Conservation (phyloP, 176 grass and related monocot genomes). For the Puccinellia tenuiflora region DNA sequence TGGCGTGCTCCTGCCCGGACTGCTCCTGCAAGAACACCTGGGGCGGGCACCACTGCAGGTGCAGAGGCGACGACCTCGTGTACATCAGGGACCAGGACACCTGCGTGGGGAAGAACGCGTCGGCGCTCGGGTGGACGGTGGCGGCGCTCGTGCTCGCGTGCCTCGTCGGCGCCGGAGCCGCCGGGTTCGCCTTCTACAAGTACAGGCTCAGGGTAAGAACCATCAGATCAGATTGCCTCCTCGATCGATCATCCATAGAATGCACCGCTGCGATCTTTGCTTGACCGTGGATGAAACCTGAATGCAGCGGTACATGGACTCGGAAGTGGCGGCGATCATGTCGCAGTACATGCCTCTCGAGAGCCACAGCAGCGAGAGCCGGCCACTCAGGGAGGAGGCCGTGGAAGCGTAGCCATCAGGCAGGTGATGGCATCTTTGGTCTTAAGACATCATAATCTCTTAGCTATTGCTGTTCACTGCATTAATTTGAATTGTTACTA, state of each 20-base stretch:
- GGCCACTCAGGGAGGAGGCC: slow-evolving; percentile 48
- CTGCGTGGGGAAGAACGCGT: slow-evolving; percentile 66
- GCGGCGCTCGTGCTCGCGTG: slow-evolving; percentile 48
- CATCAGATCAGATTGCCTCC: too few relatives aligned
- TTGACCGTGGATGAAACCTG: too few relatives aligned
- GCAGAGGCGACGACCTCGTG: slow-evolving; percentile 39
- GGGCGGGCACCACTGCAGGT: slow-evolving; percentile 76
- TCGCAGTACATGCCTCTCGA: slow-evolving; percentile 89
- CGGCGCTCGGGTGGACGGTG: slow-evolving; percentile 43
- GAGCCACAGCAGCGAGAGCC: slow-evolving; percentile 40
- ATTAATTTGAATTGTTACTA: not conserved
- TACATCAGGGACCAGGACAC: slow-evolving; percentile 69
- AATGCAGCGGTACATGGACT: slow-evolving; percentile 85
- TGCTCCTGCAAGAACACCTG: slow-evolving; percentile 78
- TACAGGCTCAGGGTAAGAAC: slow-evolving; percentile 79
- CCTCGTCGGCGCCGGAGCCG: slow-evolving; percentile 30
- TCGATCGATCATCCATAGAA: too few relatives aligned
- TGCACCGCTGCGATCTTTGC: too few relatives aligned
- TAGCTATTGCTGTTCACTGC: not conserved
- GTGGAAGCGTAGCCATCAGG: slow-evolving; percentile 13
- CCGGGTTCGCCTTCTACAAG: slow-evolving; percentile 74
- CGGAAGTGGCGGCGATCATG: slow-evolving; percentile 76
- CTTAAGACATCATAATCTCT: too few relatives aligned
- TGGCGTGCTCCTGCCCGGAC: too few relatives aligned
- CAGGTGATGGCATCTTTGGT: not conserved